Conservation (phyloP, 2,329 filamentous ascomycete genomes). For the Paecilomyces variotii region DNA sequence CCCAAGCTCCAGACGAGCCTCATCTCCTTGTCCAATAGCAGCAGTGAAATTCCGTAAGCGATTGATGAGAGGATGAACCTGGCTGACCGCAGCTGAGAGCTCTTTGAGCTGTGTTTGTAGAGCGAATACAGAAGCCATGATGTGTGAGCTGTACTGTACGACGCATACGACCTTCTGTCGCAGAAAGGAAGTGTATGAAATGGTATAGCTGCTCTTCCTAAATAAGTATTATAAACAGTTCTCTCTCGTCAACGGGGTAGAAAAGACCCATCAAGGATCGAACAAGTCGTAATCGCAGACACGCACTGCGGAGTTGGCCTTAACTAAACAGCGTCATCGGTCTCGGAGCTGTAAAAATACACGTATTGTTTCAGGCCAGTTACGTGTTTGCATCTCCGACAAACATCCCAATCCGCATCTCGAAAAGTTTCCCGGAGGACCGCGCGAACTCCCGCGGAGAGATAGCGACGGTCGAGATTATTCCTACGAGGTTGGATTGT, state of each 20-base stretch:
- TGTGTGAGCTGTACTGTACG: conserved; percentile 4
- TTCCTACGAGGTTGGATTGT: background rate
- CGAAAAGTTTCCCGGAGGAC: background rate
- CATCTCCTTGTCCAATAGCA: conserved; percentile 57
- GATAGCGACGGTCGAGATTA: background rate
- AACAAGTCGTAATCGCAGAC: background rate
- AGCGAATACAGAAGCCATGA: conserved; percentile 30
- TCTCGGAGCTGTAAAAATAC: background rate
- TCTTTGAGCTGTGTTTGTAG: conserved; percentile 43
- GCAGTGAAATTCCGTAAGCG: conserved; percentile 53
- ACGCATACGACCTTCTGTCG: background rate
- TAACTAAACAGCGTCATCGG: background rate
- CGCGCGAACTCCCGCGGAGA: background rate
- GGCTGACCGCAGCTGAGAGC: conserved; percentile 47
- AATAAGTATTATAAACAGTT: background rate
- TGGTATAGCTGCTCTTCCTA: background rate
- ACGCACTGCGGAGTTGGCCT: background rate
- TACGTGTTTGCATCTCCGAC: background rate
- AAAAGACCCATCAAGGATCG: background rate
- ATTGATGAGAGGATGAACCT: conserved; percentile 47
- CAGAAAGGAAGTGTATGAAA: background rate
- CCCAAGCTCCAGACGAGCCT: conserved; percentile 62
- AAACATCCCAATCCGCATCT: background rate
- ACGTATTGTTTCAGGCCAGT: background rate
- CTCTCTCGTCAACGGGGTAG: background rate